Evolutionary conservation across 225 moss, liverwort and hornwort genomes (phyloP), one percentile per base, ranked within the genome.

Genomic region (Sphagnum contortum): DNA sequence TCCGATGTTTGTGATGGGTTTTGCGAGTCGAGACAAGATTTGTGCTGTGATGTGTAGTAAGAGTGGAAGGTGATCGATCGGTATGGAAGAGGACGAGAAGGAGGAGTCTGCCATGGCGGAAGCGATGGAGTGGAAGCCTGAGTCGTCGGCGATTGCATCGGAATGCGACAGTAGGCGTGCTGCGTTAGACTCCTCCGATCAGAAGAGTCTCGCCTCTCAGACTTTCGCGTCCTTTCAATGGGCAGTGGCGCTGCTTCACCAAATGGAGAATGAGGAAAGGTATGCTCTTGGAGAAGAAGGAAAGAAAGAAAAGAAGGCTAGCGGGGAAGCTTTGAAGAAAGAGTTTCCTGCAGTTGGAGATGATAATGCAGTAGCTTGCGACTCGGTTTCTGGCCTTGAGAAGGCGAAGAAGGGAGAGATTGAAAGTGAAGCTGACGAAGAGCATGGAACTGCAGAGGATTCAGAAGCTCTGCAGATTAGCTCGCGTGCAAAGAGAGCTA

Each of bases 361-460:
- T 52, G 52, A 5, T 9, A 52, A 45, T 61, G 6, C 45, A 61
- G 44, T 5, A 8, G 44, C 47, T 8, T 61, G 29, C 58, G 44
- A 13, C 46, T 45, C 44, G 45, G 61, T 6, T 10, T 11, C 44
- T 61, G 61, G 61, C 4, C 7, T 8, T 9, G 9, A 14, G 57
- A 11, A n/a, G 57, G 57, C 4, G 57, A 11, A 12, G 12, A 69
- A 52, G 60, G 77, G 66, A 44, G 78, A 75, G 8, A 6, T 56
- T 29, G 71, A 64, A 2, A 46, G 3, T 48, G 58, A 56, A 60
- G 70, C 65, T 59, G 71, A 49, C 4, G 10, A 68, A 48, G 83
- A 69, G 45, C 59, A 69, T 46, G 48, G 54, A 50, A 62, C 70
- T n/a, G 64, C 72, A 44, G 80, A 80, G 74, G 83, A 79, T 80